Conservation (phyloP, 352 stramenopile genomes). For the Pythium periplocum region DNA sequence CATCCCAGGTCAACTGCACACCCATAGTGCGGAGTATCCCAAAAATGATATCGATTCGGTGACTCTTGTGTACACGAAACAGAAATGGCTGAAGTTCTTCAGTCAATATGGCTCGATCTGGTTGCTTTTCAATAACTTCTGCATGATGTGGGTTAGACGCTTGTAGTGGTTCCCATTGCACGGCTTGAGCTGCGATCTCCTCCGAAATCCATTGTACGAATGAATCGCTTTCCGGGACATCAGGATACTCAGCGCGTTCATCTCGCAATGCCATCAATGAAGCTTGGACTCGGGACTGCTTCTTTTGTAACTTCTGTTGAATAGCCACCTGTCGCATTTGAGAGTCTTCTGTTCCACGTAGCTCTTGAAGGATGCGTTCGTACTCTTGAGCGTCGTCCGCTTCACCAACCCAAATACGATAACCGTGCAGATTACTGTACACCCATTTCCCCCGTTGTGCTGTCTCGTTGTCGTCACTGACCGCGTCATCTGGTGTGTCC, state of each 20-base stretch:
- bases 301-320: conserved; percentile 26
- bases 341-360: conserved; percentile 45
- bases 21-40: conserved; percentile 43
- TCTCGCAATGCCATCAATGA: conserved; percentile 19
- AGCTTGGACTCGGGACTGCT: conserved; percentile 11
- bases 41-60: conserved; percentile 28
- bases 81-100: conserved; percentile 81
- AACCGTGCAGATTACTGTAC: conserved; percentile 81
- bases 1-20: conserved; percentile 21
- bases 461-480: too few relatives aligned
- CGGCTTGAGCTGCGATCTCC: conserved; percentile 24
- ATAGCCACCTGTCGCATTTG: conserved; percentile 23
- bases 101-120: conserved; percentile 53
- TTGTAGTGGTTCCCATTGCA: conserved; percentile 55
- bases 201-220: conserved; percentile 48
- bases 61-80: conserved; percentile 35
- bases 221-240: conserved; percentile 25
- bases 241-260: conserved; percentile 44
- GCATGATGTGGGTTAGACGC: conserved; percentile 37
- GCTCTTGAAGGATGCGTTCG: conserved; percentile 62
- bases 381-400: conserved; percentile 61
- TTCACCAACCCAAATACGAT: conserved; percentile 64
- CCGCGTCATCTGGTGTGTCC: too few relatives aligned
- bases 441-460: conserved; percentile 18
- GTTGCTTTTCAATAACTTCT: conserved; percentile 48